phyloP scores from a whole-genome alignment of 306 rosid species.

The Vigna nakashimae region DNA sequence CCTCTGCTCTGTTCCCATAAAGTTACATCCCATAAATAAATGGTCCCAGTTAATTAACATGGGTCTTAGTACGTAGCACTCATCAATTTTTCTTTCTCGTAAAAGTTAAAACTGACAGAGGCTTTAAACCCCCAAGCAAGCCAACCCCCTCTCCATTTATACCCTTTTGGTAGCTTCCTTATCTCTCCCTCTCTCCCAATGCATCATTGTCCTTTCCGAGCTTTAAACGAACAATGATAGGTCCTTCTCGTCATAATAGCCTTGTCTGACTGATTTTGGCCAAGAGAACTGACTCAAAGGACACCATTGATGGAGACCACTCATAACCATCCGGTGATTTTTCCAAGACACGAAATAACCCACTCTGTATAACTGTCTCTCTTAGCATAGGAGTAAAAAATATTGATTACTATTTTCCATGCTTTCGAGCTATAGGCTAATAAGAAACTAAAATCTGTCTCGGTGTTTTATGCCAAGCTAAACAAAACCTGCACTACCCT shows the following conservation, averaged over 20 bases:
- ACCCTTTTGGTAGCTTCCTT: constrained; percentile 43
- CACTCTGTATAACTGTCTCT: constrained; percentile 34
- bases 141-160: constrained; percentile 32
- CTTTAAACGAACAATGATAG: constrained; percentile 65
- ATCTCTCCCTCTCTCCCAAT: constrained; percentile 27
- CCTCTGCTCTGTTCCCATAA: constrained; percentile 40
- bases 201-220: constrained; percentile 51
- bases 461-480: constrained; percentile 23
- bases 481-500: constrained; percentile 39
- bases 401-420: background rate
- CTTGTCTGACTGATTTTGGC: constrained; percentile 94
- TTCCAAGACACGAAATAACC: constrained; percentile 60
- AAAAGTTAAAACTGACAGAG: constrained; percentile 44
- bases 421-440: background rate
- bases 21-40: constrained; percentile 48
- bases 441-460: constrained; percentile 10
- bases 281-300: constrained; percentile 95
- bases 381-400: background rate
- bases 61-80: constrained; percentile 13
- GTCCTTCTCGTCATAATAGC: constrained; percentile 89
- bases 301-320: constrained; percentile 83
- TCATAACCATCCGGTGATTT: constrained; percentile 72
- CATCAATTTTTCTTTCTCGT: background rate
- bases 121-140: constrained; percentile 33
- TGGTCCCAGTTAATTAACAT: constrained; percentile 37